Percentiles rank a stretch among this genome's conserved stretches.
phyloP scores from a whole-genome alignment of 2,329 filamentous ascomycete genomes.

The Ceratocystis variospora region DNA sequence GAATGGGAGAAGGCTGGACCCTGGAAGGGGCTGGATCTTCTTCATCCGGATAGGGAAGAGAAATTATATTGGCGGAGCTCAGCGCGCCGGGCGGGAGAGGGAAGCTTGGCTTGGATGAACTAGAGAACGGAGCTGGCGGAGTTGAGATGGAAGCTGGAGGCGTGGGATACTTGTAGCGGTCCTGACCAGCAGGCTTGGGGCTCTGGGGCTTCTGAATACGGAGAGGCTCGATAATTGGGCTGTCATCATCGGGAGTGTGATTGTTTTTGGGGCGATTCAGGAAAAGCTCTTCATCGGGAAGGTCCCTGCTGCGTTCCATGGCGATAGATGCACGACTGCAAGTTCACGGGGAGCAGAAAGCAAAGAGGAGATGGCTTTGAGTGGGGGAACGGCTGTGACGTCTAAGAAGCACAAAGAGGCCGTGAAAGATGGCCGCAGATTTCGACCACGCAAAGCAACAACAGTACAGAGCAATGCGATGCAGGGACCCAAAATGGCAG shows the following conservation, averaged over 20 bases:
- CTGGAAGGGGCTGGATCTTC: slow-evolving; percentile 34
- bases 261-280: slow-evolving; percentile 41
- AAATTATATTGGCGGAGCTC: slow-evolving; percentile 46
- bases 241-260: slow-evolving; percentile 40
- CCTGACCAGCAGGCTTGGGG: slow-evolving; percentile 34
- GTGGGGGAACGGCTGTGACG: background rate
- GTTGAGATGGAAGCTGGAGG: slow-evolving; percentile 29
- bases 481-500: background rate
- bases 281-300: slow-evolving; percentile 73
- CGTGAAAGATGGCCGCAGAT: slow-evolving; percentile 1
- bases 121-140: slow-evolving; percentile 30
- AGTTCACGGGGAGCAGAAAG: background rate
- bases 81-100: slow-evolving; percentile 54
- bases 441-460: background rate
- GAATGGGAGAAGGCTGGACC: slow-evolving; percentile 24
- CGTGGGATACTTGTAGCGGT: slow-evolving; percentile 39
- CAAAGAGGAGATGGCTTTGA: background rate
- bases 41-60: slow-evolving; percentile 61
- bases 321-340: background rate
- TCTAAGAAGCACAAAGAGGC: background rate
- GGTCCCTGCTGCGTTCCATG: slow-evolving; percentile 45
- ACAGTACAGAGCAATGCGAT: slow-evolving; percentile 4
- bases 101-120: slow-evolving; percentile 41
- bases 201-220: slow-evolving; percentile 71
- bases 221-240: slow-evolving; percentile 69